These are phyloP conservation scores for Dictyostelium gargantuum DNA, from an alignment of 208 protist genomes.

Conservation along the genomic window DNA sequence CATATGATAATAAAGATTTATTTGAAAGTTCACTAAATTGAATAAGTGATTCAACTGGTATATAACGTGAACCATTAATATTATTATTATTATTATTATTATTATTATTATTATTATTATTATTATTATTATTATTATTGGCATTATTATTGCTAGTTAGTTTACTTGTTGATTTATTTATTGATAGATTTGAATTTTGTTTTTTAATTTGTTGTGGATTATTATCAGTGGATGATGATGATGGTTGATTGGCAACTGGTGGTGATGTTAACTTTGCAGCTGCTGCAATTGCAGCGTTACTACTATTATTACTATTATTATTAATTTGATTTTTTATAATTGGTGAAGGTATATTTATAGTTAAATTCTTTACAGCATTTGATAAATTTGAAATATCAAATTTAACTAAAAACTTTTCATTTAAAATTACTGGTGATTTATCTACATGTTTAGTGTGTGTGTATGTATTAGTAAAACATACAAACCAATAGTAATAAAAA, in stretches of 20 bases:
- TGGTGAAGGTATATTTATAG: constrained; percentile 18
- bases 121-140: background rate
- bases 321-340: background rate
- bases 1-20: constrained; percentile 26
- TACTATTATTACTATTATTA: background rate
- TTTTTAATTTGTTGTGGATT: background rate
- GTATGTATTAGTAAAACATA: no score
- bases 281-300: background rate
- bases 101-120: background rate
- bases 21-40: constrained; percentile 43
- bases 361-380: background rate
- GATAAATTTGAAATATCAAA: constrained; percentile 38
- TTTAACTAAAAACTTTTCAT: constrained; percentile 3
- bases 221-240: background rate
- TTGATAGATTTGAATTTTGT: background rate
- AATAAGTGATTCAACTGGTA: constrained; percentile 35
- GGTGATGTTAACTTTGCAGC: background rate
- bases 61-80: background rate
- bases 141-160: background rate
- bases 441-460: background rate
- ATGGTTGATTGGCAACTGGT: background rate
- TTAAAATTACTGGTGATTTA: background rate
- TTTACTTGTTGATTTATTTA: background rate
- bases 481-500: no score
- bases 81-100: background rate